Evolutionary conservation across 2,329 filamentous ascomycete species (phyloP).

Genomic region (Alternaria longipes): DNA sequence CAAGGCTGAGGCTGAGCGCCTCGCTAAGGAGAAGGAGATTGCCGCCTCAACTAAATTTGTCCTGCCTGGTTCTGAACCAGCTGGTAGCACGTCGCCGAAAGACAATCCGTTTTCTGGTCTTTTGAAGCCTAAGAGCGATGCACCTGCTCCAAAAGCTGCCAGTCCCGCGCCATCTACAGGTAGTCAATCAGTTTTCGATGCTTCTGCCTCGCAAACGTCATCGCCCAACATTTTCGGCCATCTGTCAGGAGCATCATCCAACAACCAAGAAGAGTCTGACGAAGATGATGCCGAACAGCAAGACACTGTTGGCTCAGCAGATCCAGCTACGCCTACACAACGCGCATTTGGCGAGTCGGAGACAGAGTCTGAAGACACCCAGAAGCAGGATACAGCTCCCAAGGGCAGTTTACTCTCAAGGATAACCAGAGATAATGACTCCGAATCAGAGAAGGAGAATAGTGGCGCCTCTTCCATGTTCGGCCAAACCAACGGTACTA

Average conservation of each 20-base stretch:
- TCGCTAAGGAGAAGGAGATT: conserved; percentile 37
- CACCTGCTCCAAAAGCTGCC: conserved; percentile 34
- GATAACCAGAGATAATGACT: conserved; percentile 37
- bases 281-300: conserved; percentile 32
- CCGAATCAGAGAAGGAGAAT: conserved; percentile 37
- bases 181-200: conserved; percentile 45
- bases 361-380: conserved; percentile 37
- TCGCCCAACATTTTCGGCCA: conserved; percentile 47
- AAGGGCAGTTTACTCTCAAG: conserved; percentile 40
- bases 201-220: conserved; percentile 32
- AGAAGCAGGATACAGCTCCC: conserved; percentile 23
- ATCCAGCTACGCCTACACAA: conserved; percentile 33
- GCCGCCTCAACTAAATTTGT: conserved; percentile 34
- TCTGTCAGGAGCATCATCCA: conserved; percentile 44
- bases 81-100: conserved; percentile 14
- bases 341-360: conserved; percentile 36
- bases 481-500: conserved; percentile 35
- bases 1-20: conserved; percentile 39
- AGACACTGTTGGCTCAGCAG: conserved; percentile 23
- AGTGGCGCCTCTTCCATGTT: conserved; percentile 23
- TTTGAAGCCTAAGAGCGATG: conserved; percentile 32
- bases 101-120: conserved; percentile 29
- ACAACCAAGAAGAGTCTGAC: conserved; percentile 42
- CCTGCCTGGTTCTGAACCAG: conserved; percentile 16
- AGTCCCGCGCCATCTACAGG: conserved; percentile 46